Percentiles rank a stretch among this genome's conserved stretches.
Evolutionary conservation across 2,329 filamentous ascomycete genomes (phyloP).

Genomic region (Sarocladium brachiariae): DNA sequence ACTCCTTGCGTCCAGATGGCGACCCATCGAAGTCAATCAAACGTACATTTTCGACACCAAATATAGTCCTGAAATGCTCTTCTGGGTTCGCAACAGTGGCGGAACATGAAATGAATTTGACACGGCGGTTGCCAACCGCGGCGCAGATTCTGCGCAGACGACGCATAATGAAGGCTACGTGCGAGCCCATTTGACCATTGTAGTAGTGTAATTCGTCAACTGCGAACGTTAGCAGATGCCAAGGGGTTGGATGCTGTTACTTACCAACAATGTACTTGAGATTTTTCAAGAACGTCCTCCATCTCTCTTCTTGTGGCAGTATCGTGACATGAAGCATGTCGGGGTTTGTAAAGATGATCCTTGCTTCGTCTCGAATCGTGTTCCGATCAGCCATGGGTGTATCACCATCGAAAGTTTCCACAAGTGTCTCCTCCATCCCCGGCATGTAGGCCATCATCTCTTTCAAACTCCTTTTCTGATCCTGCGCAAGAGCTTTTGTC

Average conservation of each 20-base stretch:
- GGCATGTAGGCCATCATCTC: slow-evolving; percentile 79
- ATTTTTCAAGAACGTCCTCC: slow-evolving; percentile 83
- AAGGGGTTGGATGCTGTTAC: slow-evolving; percentile 15
- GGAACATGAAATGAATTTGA: slow-evolving; percentile 93
- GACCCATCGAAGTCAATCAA: slow-evolving; percentile 89
- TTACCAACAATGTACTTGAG: slow-evolving; percentile 75
- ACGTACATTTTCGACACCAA: slow-evolving; percentile 74
- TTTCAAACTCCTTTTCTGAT: slow-evolving; percentile 82
- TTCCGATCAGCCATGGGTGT: slow-evolving; percentile 77
- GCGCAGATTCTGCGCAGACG: slow-evolving; percentile 81
- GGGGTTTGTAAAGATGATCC: slow-evolving; percentile 95
- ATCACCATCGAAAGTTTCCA: slow-evolving; percentile 95
- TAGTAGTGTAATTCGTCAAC: slow-evolving; percentile 93
- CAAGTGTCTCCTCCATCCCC: slow-evolving; percentile 64
- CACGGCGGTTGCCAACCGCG: slow-evolving; percentile 74
- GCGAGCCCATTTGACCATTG: slow-evolving; percentile 88
- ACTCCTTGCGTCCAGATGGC: slow-evolving; percentile 84
- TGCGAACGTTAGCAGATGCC: slow-evolving; percentile 13
- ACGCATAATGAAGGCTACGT: slow-evolving; percentile 92
- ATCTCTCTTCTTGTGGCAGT: slow-evolving; percentile 81
- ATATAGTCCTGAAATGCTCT: slow-evolving; percentile 90
- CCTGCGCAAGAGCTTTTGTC: slow-evolving; percentile 92
- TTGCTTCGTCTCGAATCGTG: slow-evolving; percentile 75
- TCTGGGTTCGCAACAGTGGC: slow-evolving; percentile 91
- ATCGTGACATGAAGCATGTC: slow-evolving; percentile 97